Base-by-base conservation (phyloP, 2,329 filamentous ascomycete genomes). In the Pestalotiopsis sp. region DNA sequence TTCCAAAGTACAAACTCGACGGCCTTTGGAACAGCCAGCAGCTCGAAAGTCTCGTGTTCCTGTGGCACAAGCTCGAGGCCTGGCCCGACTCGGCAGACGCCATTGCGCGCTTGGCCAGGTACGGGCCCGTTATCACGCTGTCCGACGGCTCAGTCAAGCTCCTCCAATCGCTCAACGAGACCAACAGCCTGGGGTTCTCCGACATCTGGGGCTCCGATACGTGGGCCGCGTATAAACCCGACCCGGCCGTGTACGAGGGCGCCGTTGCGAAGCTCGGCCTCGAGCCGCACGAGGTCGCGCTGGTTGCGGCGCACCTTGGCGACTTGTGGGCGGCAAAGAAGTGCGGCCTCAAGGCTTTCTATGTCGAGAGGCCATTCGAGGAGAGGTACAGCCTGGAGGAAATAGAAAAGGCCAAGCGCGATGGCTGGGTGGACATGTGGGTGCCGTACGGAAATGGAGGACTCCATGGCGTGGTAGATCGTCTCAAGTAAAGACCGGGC, bases 171-270 rank as follows among this genome's bases (percentile, higher is more conserved):
- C 81, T 91, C 65, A 79, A 82, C 23, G 71, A 74, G 41, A 78
- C 86, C 72, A 85, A 82, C 12, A 75, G 78, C 2, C 80, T 91
- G 67, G 81, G 81, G 0, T 91, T 90, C 74, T 83, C 81, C 31
- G 81, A 85, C 65, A 70, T 90, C 49, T 82, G 86, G 70, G 87
- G 85, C 25, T 85, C 86, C 0, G 88, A 89, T 75, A 80, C 88
- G 68, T 91, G 91, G 73, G 80, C 82, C 25, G 85, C 87, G 0
- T 91, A 91, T 74, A 91, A 91, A 78, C 89, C 89, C 0, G 83
- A 85, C 64, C 82, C 83, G 4, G 79, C 75, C 67, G 87, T 89
- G 1, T 91, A 91, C 73, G 79, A 82, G 0, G 88, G 88, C 3
- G 88, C 87, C 2, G 87, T 82, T 2, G 78, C 83, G 68, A 83